phyloP scores from a whole-genome alignment of 2,329 filamentous ascomycete species.

The Pyrenophora teres region DNA sequence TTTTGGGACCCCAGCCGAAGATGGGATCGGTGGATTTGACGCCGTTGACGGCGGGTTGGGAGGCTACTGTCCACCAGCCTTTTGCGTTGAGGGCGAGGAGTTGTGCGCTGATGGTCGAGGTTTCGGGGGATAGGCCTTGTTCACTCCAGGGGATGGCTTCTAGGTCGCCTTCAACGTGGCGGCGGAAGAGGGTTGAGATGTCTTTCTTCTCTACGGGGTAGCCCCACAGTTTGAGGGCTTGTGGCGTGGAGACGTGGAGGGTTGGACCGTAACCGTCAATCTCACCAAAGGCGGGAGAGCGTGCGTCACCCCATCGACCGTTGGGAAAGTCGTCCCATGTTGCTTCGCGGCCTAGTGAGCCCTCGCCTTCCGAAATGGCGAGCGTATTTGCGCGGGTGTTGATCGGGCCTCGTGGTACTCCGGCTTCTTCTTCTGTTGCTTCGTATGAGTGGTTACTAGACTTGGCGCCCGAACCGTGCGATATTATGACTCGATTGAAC shows the following conservation, averaged over 20 bases:
- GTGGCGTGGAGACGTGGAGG: conserved; percentile 83
- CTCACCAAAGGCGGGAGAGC: conserved; percentile 85
- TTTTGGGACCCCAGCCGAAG: conserved; percentile 91
- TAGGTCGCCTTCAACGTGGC: conserved; percentile 79
- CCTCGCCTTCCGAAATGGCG: conserved; percentile 92
- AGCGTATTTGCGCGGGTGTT: conserved; percentile 83
- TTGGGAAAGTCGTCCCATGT: conserved; percentile 99
- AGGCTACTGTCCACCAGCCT: conserved; percentile 96
- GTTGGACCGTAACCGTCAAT: conserved; percentile 99
- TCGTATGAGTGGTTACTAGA: conserved; percentile 60
- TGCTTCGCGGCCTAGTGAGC: conserved; percentile 85
- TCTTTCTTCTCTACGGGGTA: conserved; percentile 71
- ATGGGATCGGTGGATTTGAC: conserved; percentile 73
- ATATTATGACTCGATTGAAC: conserved; percentile 84
- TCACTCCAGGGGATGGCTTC: conserved; percentile 92
- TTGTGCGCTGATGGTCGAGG: conserved; percentile 75
- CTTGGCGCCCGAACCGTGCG: conserved; percentile 62
- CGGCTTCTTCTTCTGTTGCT: conserved; percentile 75
- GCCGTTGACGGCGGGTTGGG: conserved; percentile 91
- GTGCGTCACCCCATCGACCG: conserved; percentile 90
- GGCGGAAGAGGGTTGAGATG: conserved; percentile 78
- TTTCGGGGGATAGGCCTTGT: conserved; percentile 83
- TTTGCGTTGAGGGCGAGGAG: conserved; percentile 77
- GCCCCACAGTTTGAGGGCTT: conserved; percentile 85
- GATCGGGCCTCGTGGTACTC: conserved; percentile 70